These are phyloP conservation scores for Ogataea hybrid DNA, from an alignment of 1,139 yeast genomes.

Conservation along the genomic window DNA sequence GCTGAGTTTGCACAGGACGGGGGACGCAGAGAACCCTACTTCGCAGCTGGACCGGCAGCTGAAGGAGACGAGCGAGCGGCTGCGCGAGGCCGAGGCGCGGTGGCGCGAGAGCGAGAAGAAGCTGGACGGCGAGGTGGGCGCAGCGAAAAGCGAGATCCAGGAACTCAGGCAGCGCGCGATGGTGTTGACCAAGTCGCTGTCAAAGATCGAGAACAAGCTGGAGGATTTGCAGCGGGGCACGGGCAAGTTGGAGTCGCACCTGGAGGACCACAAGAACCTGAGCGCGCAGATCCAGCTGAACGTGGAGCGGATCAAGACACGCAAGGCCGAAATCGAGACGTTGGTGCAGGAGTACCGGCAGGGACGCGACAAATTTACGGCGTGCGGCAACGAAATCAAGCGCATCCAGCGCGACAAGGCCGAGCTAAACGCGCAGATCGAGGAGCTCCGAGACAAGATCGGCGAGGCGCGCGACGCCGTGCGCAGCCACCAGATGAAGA, in stretches of 20 bases:
- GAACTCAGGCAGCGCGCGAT: slow-evolving; percentile 12
- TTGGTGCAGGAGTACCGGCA: slow-evolving; percentile 6
- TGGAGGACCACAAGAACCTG: slow-evolving; percentile 19
- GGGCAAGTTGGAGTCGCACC: slow-evolving; percentile 31
- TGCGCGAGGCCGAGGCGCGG: slow-evolving; percentile 13
- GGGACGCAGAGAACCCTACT: slow-evolving; percentile 22
- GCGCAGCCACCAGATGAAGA: slow-evolving; percentile 15
- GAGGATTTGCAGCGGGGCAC: slow-evolving; percentile 38
- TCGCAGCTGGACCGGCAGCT: slow-evolving; percentile 20
- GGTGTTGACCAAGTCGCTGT: slow-evolving; percentile 24
- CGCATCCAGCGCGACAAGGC: slow-evolving; percentile 10
- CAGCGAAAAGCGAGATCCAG: slow-evolving; percentile 13
- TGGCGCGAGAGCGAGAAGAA: slow-evolving; percentile 12
- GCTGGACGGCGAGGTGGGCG: slow-evolving; percentile 10
- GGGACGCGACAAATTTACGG: slow-evolving; percentile 11
- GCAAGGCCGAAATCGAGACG: slow-evolving; percentile 10
- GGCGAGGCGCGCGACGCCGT: slow-evolving; percentile 22
- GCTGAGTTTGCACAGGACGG: slow-evolving; percentile 23
- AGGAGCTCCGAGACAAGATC: slow-evolving; percentile 32
- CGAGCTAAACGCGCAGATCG: slow-evolving; percentile 20
- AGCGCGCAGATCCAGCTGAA: slow-evolving; percentile 17
- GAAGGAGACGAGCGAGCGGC: slow-evolving; percentile 19
- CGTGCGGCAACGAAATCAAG: slow-evolving; percentile 9
- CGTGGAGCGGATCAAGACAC: slow-evolving; percentile 17
- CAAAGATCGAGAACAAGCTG: slow-evolving; percentile 28